Base-by-base conservation (phyloP, 768 basidiomycete genomes). In the Mycena latifolia region DNA sequence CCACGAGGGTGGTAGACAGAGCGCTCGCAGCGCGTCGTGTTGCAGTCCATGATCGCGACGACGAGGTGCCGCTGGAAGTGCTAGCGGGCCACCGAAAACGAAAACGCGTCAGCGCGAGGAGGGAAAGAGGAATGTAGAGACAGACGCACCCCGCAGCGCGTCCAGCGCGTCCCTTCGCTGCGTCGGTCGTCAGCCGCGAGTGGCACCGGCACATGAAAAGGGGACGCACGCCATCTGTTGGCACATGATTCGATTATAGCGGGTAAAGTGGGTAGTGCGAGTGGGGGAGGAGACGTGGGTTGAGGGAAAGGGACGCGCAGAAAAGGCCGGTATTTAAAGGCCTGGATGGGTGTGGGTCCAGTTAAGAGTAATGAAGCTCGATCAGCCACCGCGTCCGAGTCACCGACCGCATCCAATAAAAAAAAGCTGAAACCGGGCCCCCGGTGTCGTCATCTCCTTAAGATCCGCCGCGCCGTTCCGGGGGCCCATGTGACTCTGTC, bases 21-120 rank as follows among this genome's bases (percentile, higher is more conserved):
- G 69, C 84, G 83, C 75, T 89, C 86, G 78, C 92, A 93, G 37
- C 79, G 83, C 37, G 73, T 72, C 12, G 86, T 88, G 74, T 88
- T 87, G 79, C 92, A 93, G 75, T 93, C 92, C 77, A 89, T 80
- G 77, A 93, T 91, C 55, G 90, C 92, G 54, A 88, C 80, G 64
- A 93, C 84, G 41, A 88, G 76, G 67, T 92, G 92, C 56, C 92
- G 88, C 77, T 93, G 92, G 74, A 93, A 93, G 75, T 93, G 92
- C 92, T 93, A n/a, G n/a, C n/a, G 65, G 39, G 66, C 37, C 59
- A 56, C 62, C 55, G 63, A 48, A 54, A 66, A 54, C 4, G 27
- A 25, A 64, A n/a, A 48, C 52, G n/a, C 63, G 47, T 29, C n/a
- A 27, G 25, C 59, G 39, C 37, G 18, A 11, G 4, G 24, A 22